Evolutionary conservation across 2,329 filamentous ascomycete genomes (phyloP).

Genomic region (Exophiala phaeomuriformis): DNA sequence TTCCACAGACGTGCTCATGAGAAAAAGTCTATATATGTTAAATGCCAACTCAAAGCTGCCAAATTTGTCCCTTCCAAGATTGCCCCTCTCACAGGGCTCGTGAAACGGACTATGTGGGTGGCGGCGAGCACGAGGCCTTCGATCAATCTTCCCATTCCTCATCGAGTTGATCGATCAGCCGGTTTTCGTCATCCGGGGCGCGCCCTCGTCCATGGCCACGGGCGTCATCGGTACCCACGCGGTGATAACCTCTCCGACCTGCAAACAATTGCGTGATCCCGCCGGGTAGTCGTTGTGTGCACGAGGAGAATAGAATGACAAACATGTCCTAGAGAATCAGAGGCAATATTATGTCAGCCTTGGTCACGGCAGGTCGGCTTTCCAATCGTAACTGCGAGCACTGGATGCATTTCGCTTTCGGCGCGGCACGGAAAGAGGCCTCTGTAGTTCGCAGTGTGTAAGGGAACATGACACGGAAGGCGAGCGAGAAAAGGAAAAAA

Average conservation of each 20-base stretch:
- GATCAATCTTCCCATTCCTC: constrained; percentile 72
- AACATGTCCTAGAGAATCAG: constrained; percentile 38
- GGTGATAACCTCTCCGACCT: constrained; percentile 32
- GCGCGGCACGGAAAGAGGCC: constrained; percentile 10
- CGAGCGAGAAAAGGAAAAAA: background rate
- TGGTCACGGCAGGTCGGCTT: constrained; percentile 14
- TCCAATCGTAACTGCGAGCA: constrained; percentile 12
- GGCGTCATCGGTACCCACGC: constrained; percentile 27
- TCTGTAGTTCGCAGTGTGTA: constrained; percentile 17
- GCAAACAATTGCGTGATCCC: constrained; percentile 29
- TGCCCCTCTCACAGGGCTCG: background rate
- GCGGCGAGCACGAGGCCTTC: no score
- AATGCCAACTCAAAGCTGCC: background rate
- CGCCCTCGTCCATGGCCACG: constrained; percentile 34
- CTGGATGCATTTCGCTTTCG: constrained; percentile 7
- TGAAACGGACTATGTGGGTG: no score
- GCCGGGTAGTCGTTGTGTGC: constrained; percentile 35
- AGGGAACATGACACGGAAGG: constrained; percentile 15
- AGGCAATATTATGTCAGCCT: constrained; percentile 8
- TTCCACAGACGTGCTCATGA: background rate
- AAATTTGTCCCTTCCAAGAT: background rate
- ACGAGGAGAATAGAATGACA: constrained; percentile 41
- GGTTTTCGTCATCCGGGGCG: constrained; percentile 73
- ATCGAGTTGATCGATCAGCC: constrained; percentile 89
- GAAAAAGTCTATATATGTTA: background rate